These are phyloP conservation scores for Xerocomus spinulosus DNA, from an alignment of 768 basidiomycete species.

Conservation along the genomic window DNA sequence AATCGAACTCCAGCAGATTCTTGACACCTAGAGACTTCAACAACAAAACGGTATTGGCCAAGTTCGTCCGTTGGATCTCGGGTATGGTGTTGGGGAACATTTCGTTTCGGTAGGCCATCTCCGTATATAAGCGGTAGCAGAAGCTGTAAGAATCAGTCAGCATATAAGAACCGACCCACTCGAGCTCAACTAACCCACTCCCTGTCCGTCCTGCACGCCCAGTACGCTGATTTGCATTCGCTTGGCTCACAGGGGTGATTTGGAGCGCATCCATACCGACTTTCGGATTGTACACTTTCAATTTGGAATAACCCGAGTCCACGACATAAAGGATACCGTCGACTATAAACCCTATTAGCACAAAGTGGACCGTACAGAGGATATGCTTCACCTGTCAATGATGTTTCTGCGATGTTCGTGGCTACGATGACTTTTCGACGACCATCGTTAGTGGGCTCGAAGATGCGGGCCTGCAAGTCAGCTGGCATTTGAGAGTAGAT, in stretches of 20 bases:
- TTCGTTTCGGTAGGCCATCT: slow-evolving; percentile 95
- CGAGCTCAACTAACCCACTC: slow-evolving; percentile 60
- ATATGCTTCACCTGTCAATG: slow-evolving; percentile 67
- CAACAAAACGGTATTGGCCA: slow-evolving; percentile 93
- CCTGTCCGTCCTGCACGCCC: slow-evolving; percentile 97
- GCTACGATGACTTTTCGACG: slow-evolving; percentile 96
- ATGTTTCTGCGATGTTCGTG: slow-evolving; percentile 98
- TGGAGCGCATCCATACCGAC: slow-evolving; percentile 99
- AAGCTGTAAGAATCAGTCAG: slow-evolving; percentile 46
- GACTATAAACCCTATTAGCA: slow-evolving; percentile 43
- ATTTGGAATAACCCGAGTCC: slow-evolving; percentile 93
- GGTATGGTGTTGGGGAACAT: slow-evolving; percentile 95
- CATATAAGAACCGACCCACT: background rate
- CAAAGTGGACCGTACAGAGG: background rate
- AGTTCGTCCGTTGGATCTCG: slow-evolving; percentile 96
- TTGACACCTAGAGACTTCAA: slow-evolving; percentile 97
- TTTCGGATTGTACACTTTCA: slow-evolving; percentile 98
- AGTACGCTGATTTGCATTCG: slow-evolving; percentile 93
- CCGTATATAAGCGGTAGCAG: slow-evolving; percentile 96
- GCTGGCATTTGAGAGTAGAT: slow-evolving; percentile 99
- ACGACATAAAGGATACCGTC: slow-evolving; percentile 98
- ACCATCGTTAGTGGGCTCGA: slow-evolving; percentile 90
- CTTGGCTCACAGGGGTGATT: slow-evolving; percentile 98
- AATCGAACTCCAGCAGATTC: slow-evolving; percentile 96
- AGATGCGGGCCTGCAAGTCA: slow-evolving; percentile 97